Evolutionary conservation across 257 asterid species (phyloP), one percentile per base, ranked within the genome.

Genomic region (Voacanga thouarsii): DNA sequence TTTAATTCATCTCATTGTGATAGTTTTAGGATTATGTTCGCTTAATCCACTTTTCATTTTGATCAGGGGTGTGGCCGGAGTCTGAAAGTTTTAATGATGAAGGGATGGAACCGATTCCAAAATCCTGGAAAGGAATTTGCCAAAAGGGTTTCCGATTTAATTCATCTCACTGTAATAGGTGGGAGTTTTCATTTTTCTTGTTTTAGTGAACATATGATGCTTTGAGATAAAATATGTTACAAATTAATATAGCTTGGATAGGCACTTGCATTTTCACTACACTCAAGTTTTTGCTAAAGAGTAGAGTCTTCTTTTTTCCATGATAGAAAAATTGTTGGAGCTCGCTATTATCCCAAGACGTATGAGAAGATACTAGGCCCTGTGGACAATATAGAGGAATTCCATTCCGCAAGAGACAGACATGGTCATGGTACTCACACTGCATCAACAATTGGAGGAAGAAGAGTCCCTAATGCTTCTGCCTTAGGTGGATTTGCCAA

Each of bases 61-160:
- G 37, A 51, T 55, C 26, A 81, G 89, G 92, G 0, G 85, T 88
- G 28, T 88, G 92, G 90, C 89, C 88, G 0, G 92, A 86, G 50
- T 86, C 88, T 12, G 50, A 69, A 64, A 88, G 92, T 71, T 88
- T 81, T 75, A 78, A 19, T 41, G 90, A 86, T 33, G 76, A 50
- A 2, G 88, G 89, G 16, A 88, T 88, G 90, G 90, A 43, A 44
- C 90, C 85, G 12, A 64, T 86, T 74, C 92, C 92, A 26, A 0
- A 63, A 0, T 74, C 86, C 0, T 88, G 89, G 88, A 78, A 82
- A n/a, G 92, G 92, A 23, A 72, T 64, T 60, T 88, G 92, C 67
- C 77, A 86, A 61, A 26, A 1, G 8, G 90, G 90, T 0, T 81
- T 30, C 0, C 77, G 71, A 10, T 85, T 86, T 18, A 82, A 79